Evolutionary conservation across 2,329 filamentous ascomycete species (phyloP).

Genomic region (Clonostachys rosea): DNA sequence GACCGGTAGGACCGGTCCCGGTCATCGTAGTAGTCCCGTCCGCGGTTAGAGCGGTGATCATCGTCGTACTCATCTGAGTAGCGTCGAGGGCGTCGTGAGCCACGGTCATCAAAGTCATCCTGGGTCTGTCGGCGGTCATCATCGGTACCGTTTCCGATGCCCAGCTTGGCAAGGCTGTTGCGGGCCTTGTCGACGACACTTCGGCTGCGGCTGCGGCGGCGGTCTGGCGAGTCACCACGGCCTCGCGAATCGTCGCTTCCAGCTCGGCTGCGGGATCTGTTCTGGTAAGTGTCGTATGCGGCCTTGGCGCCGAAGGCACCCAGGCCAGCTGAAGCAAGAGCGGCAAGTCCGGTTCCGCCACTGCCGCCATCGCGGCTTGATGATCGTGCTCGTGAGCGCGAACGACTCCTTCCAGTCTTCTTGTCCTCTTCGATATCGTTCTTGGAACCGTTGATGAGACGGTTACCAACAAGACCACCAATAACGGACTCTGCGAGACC

Average conservation of each 20-base stretch:
- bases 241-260: constrained; percentile 28
- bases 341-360: constrained; percentile 50
- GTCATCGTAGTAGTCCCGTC: constrained; percentile 40
- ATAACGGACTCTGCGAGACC: constrained; percentile 84
- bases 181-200: constrained; percentile 61
- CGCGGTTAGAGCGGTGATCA: constrained; percentile 32
- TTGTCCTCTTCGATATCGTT: constrained; percentile 60
- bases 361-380: constrained; percentile 39
- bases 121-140: constrained; percentile 32
- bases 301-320: constrained; percentile 60
- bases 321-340: constrained; percentile 57
- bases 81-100: constrained; percentile 25
- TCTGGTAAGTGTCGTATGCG: constrained; percentile 41
- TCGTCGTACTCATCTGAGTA: constrained; percentile 43
- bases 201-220: constrained; percentile 51
- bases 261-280: constrained; percentile 47
- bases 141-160: constrained; percentile 47
- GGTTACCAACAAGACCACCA: constrained; percentile 82
- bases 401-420: constrained; percentile 60
- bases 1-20: constrained; percentile 27
- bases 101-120: constrained; percentile 36
- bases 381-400: constrained; percentile 60
- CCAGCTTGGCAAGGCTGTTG: constrained; percentile 56
- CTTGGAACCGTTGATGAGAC: constrained; percentile 75
- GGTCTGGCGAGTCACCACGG: constrained; percentile 41